These are phyloP conservation scores for Boletus edulis DNA, from an alignment of 768 basidiomycete species.

Conservation along the genomic window DNA sequence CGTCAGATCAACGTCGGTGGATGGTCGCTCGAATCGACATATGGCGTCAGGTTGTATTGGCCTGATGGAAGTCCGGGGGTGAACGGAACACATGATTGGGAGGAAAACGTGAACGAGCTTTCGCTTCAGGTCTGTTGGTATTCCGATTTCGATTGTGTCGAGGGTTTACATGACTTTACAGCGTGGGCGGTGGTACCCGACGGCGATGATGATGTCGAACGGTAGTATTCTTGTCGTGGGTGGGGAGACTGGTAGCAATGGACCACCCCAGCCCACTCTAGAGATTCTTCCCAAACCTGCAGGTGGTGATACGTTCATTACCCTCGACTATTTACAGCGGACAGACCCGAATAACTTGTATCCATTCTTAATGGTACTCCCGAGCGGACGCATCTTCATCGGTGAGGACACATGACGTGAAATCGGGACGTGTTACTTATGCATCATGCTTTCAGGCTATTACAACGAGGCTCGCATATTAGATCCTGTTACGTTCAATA, in stretches of 20 bases:
- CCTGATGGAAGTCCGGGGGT: conserved; percentile 67
- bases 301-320: conserved; percentile 59
- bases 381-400: conserved; percentile 66
- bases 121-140: conserved; percentile 51
- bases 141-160: background rate
- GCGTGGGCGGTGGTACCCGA: conserved; percentile 72
- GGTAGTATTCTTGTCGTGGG: conserved; percentile 74
- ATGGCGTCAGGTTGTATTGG: conserved; percentile 68
- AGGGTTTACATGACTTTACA: conserved; percentile 18
- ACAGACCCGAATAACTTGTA: conserved; percentile 83
- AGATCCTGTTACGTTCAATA: conserved; percentile 62
- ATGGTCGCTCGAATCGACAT: conserved; percentile 71
- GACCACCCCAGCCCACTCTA: conserved; percentile 59
- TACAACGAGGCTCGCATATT: conserved; percentile 81
- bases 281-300: conserved; percentile 67
- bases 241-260: conserved; percentile 73
- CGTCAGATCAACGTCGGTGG: conserved; percentile 31
- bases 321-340: conserved; percentile 63
- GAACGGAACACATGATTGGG: conserved; percentile 77
- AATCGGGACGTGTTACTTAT: background rate
- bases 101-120: conserved; percentile 61
- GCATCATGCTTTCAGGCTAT: conserved; percentile 46
- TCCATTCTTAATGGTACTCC: conserved; percentile 72
- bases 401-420: conserved; percentile 41
- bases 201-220: conserved; percentile 66